Evolutionary conservation across 257 asterid genomes (phyloP).

Genomic region (Primulina eburnea): DNA sequence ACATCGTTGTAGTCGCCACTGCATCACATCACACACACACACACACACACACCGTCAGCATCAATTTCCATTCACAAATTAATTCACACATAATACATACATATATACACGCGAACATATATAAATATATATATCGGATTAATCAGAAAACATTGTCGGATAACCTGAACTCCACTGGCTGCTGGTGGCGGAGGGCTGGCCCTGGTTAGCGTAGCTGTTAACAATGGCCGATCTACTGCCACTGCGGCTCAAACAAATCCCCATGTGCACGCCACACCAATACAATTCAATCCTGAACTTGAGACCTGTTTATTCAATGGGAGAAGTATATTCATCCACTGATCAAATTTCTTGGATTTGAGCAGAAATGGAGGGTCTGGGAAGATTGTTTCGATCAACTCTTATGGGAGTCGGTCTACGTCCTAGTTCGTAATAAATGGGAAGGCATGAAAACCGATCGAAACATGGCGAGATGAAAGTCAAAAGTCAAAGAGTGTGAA

Average conservation of each 20-base stretch:
- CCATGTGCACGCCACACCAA: background rate
- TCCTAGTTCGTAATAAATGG: background rate
- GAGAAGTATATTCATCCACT: background rate
- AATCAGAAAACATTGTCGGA: background rate
- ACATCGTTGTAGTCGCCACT: background rate
- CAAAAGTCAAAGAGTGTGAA: background rate
- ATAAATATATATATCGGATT: background rate
- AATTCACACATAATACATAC: background rate
- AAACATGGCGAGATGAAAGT: background rate
- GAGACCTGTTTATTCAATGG: background rate
- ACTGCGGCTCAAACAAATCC: background rate
- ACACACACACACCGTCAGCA: background rate
- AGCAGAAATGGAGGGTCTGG: background rate
- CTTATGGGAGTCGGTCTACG: too few species aligned
- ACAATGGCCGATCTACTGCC: background rate
- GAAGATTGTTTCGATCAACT: background rate
- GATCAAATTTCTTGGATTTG: background rate
- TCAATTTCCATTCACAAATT: background rate
- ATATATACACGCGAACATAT: background rate
- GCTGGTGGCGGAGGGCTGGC: background rate
- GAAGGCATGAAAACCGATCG: background rate
- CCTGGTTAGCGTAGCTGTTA: background rate
- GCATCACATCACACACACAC: background rate
- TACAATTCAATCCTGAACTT: background rate
- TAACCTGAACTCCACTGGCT: constrained; percentile 9